Base-by-base conservation (phyloP, 2,329 filamentous ascomycete genomes). In the Rasamsonia emersonii region DNA sequence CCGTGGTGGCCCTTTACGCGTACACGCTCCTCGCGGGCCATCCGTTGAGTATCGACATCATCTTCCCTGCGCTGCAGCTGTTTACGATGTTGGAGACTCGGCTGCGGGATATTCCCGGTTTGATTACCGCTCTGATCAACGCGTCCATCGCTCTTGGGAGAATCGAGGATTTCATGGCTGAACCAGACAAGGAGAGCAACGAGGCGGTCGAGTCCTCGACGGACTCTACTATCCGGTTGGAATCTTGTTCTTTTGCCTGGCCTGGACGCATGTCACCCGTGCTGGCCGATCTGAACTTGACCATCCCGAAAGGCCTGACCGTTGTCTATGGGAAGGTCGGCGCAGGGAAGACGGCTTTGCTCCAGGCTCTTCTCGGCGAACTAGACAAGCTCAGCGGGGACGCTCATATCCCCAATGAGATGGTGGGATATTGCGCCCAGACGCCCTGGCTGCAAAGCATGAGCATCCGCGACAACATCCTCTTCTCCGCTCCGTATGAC, bases 131-230 rank as follows among this genome's bases (percentile, higher is more conserved):
- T 0, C 61, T 89, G 4, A 70, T 93, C 42, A 93, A 93, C 46
- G 83, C 86, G 0, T 78, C 74, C n/a, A 79, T 94, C 11, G 82
- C 86, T 0, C 75, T 93, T 40, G 75, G 73, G 6, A 79, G 86
- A 42, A 85, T 94, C 13, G 82, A 93, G 47, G 71, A 74, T 14
- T 94, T 93, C 59, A 93, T 94, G 84, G 64, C 67, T 1, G 86
- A 94, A 54, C 84, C 84, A 0, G 77, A 94, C 47, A 85, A 86
- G 44, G 77, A 91, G 41, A 78, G 77, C 39, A 71, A 75, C 18
- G 67, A 71, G n/a, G n/a, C n/a, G 17, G 54, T 17, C 7, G 35
- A 36, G 28, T 32, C 30, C 3, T 23, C 35, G 3, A 17, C 56
- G 3, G 61, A 64, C 3, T 27, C 54, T 1, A 42, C 42, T 2